Evolutionary conservation across 495 filamentous ascomycete genomes (phyloP).

Genomic region (Aspergillus panamensis): DNA sequence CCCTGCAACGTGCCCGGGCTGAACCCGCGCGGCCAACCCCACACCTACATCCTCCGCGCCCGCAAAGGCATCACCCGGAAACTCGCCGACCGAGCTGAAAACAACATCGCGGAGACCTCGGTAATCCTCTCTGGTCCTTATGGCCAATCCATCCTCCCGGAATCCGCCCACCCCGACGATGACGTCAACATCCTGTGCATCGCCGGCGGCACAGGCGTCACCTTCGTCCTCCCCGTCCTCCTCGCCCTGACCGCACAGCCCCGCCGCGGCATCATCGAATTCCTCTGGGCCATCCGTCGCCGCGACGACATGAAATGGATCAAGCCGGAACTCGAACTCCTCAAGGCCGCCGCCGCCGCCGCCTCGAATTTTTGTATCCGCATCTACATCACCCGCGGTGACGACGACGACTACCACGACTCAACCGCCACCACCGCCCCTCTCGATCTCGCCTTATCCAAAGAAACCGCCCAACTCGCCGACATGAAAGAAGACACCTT

Average conservation of each 20-base stretch:
- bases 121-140: conserved; percentile 59
- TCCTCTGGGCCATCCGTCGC: conserved; percentile 60
- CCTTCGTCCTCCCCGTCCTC: conserved; percentile 57
- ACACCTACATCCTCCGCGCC: conserved; percentile 61
- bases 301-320: conserved; percentile 56
- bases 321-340: conserved; percentile 46
- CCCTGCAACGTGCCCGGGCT: conserved; percentile 47
- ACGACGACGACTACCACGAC: neutral
- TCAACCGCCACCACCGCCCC: neutral
- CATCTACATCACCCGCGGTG: conserved; percentile 53
- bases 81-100: conserved; percentile 41
- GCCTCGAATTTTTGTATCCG: conserved; percentile 43
- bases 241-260: conserved; percentile 36
- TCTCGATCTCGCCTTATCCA: neutral
- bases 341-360: conserved; percentile 33
- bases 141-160: conserved; percentile 45
- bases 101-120: conserved; percentile 33
- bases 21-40: conserved; percentile 33
- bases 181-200: conserved; percentile 56
- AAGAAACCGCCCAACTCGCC: conserved; percentile 7
- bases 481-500: conserved; percentile 7
- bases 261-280: conserved; percentile 40
- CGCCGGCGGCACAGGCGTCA: conserved; percentile 63
- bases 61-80: conserved; percentile 58
- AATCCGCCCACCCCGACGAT: conserved; percentile 25